Conservation (phyloP, 2,329 filamentous ascomycete genomes). For the Dactylellina leptospora region DNA sequence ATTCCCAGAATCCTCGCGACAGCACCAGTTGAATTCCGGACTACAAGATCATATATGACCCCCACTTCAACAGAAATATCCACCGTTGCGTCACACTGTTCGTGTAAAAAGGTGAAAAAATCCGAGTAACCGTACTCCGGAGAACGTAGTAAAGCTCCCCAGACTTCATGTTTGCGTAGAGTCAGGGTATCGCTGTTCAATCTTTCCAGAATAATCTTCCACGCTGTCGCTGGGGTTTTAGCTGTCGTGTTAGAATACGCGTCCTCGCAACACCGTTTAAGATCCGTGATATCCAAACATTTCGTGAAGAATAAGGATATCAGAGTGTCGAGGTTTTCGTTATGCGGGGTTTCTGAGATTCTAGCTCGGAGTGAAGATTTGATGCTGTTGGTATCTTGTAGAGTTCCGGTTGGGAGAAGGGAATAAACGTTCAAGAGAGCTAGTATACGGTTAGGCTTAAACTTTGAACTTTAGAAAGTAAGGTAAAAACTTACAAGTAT, state of each 20-base stretch:
- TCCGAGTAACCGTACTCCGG: not conserved
- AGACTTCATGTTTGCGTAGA: conserved; percentile 15
- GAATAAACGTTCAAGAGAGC: conserved; percentile 31
- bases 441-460: conserved; percentile 2
- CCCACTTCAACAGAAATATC: not conserved
- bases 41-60: conserved; percentile 3
- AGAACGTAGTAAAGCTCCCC: not conserved
- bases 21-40: not conserved
- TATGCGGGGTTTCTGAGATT: not conserved
- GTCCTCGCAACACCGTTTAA: conserved; percentile 16
- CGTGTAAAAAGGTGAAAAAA: not conserved
- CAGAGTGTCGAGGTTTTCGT: not conserved
- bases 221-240: not conserved
- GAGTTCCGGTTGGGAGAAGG: not conserved
- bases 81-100: not conserved
- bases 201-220: conserved; percentile 18
- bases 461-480: not conserved
- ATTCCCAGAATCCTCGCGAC: conserved; percentile 4
- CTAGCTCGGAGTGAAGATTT: conserved; percentile 4
- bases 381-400: conserved; percentile 10
- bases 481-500: conserved; percentile 3
- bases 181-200: not conserved
- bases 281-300: conserved; percentile 6
- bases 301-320: conserved; percentile 2
- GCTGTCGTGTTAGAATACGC: not conserved